Evolutionary conservation across 345 rosid genomes (phyloP).

Genomic region (Brassica incana): DNA sequence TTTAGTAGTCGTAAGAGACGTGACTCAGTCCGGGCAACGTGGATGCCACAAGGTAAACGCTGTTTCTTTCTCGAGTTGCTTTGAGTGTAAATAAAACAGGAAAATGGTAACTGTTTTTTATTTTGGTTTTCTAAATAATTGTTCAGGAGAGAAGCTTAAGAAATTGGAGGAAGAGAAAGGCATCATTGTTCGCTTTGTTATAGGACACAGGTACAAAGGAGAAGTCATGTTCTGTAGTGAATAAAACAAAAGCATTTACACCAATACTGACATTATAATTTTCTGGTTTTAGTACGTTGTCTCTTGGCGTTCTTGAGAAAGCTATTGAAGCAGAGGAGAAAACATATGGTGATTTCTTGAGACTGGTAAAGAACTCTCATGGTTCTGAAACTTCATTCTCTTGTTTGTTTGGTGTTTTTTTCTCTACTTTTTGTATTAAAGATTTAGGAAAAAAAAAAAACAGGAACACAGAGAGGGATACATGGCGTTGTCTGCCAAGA

Average conservation of each 20-base stretch:
- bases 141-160: constrained; percentile 58
- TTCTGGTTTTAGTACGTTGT: constrained; percentile 38
- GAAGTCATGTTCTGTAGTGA: constrained; percentile 7
- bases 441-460: neutral
- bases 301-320: constrained; percentile 66
- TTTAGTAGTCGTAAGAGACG: constrained; percentile 82
- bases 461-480: constrained; percentile 90
- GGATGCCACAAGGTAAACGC: constrained; percentile 88
- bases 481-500: constrained; percentile 80
- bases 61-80: neutral
- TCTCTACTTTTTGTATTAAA: neutral
- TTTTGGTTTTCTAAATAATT: neutral
- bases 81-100: neutral
- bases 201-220: constrained; percentile 71
- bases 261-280: neutral
- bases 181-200: constrained; percentile 75
- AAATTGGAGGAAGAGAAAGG: constrained; percentile 81
- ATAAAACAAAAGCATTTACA: neutral
- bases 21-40: constrained; percentile 80
- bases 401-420: neutral
- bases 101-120: neutral
- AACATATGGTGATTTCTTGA: constrained; percentile 71
- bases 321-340: constrained; percentile 76
- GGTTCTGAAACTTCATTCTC: constrained; percentile 1
- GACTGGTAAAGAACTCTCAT: constrained; percentile 54